These are phyloP conservation scores for Cylindrodendrum hubeiense DNA, from an alignment of 2,329 filamentous ascomycete species.

Conservation along the genomic window DNA sequence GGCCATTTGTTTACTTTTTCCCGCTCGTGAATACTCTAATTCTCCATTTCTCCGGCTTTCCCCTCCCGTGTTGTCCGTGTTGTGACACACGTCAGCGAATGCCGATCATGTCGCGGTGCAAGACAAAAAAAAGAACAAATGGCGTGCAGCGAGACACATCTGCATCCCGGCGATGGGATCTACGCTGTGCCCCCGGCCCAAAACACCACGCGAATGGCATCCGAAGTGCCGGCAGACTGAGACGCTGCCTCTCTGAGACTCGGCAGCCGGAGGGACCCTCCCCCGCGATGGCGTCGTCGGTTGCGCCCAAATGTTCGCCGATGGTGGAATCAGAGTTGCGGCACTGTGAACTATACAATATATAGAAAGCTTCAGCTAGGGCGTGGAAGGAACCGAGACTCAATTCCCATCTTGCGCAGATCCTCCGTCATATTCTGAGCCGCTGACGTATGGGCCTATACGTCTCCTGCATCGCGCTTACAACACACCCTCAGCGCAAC, in stretches of 20 bases:
- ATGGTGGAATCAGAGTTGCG: no score
- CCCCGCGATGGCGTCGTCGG: neutral
- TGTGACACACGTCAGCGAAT: neutral
- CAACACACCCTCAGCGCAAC: neutral
- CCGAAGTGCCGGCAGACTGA: neutral
- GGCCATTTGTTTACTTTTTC: neutral
- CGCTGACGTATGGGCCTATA: no score
- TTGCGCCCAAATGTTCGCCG: neutral
- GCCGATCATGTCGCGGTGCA: neutral
- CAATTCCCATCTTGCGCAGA: no score
- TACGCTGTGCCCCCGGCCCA: neutral
- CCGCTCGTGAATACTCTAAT: neutral
- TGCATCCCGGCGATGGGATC: neutral
- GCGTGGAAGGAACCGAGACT: no score
- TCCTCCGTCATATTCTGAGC: no score
- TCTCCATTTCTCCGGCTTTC: neutral
- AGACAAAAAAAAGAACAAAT: conserved; percentile 2
- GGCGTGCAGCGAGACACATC: neutral
- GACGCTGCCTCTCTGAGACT: neutral
- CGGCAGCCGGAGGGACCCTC: neutral
- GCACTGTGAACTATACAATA: no score
- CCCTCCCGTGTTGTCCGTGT: neutral
- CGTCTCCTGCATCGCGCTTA: neutral
- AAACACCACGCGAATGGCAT: neutral
- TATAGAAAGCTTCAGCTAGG: no score